Conservation (phyloP, 257 asterid genomes). For the Solanum gracilifrons region DNA sequence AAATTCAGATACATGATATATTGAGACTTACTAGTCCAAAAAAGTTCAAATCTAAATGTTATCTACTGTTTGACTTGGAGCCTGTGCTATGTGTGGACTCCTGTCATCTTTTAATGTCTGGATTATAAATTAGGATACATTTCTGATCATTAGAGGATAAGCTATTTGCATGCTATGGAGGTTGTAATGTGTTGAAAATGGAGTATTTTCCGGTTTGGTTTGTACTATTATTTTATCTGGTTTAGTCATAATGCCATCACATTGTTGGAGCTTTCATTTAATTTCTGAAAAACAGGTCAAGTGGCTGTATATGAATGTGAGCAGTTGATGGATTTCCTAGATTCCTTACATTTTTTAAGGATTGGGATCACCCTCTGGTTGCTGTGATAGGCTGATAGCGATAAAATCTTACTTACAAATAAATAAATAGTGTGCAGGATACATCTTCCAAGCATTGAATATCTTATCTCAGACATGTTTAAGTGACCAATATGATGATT, state of each 20-base stretch:
- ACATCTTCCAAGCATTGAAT: not conserved
- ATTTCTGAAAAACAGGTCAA: not conserved
- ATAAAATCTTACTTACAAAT: not conserved
- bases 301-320: not conserved
- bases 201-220: not conserved
- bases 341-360: not conserved
- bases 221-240: not conserved
- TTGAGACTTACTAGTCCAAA: not conserved
- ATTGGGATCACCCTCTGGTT: not conserved
- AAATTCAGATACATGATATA: not conserved
- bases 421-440: not conserved
- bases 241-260: not conserved
- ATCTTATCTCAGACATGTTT: not conserved
- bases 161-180: not conserved
- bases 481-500: not conserved
- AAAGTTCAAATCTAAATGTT: not conserved
- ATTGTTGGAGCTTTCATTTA: not conserved
- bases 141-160: not conserved
- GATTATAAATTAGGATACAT: not conserved
- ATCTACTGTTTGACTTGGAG: not conserved
- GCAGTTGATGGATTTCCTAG: not conserved
- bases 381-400: not conserved
- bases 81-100: not conserved
- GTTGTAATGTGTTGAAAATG: not conserved
- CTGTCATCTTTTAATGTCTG: not conserved